Base-by-base conservation (phyloP, 179 eudicot species). In the Sideroxylon spinosum region DNA sequence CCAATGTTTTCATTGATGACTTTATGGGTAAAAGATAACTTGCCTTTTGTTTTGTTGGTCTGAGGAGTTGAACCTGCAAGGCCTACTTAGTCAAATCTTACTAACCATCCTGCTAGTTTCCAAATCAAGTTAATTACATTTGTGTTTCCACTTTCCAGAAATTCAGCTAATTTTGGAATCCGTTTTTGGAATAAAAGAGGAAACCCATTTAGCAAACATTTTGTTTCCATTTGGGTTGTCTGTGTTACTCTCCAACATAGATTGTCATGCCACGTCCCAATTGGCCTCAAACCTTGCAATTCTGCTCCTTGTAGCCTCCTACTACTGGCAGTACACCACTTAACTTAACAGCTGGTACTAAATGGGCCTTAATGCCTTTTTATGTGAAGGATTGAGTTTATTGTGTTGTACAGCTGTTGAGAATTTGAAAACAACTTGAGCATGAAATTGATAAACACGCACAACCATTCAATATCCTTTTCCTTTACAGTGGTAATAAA, bases 11-110 rank as follows among this genome's bases (percentile, higher is more conserved):
- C 44, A 37, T 37, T 53, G 25, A 59, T 6, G 29, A 57, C 12
- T 29, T 37, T 37, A n/a, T 52, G 67, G 53, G 65, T 29, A 9
- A n/a, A 57, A 74, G n/a, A 12, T 32, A 25, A n/a, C 50, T 59
- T 8, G 76, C 78, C 55, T 14, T 25, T 49, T 75, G 22, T 48
- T 75, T 60, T 75, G 70, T 49, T 50, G 22, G 55, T 65, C 32
- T 29, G 28, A 13, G 59, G 59, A 62, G 59, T 59, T 20, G 53
- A 61, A 46, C 65, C 50, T 32, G 48, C 76, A 57, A 56, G 26
- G n/a, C 22, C 13, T 71, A 28, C 74, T 50, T 59, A 14, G 4
- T 52, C 20, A 71, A 71, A 71, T 71, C 74, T 71, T 71, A 52
- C 56, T 23, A 25, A 16, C 61, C 26, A 3, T 8, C n/a, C 75